A percentile compares a stretch with the other conserved stretches of the same genome.
Conservation (phyloP, 169 alveolate genomes). For the Plasmodium billcollinsi region DNA sequence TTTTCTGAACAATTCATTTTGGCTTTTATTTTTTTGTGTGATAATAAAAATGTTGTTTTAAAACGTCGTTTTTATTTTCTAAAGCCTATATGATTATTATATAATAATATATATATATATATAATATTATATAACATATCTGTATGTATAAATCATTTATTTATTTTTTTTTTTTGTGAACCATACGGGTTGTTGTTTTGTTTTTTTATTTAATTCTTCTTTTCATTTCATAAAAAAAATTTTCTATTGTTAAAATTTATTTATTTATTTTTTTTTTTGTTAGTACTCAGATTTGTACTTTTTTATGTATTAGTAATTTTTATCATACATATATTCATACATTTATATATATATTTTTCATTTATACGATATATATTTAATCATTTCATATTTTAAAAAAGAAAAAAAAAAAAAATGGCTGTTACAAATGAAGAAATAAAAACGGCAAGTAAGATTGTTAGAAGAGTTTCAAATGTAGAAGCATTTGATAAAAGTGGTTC, state of each 20-base stretch:
- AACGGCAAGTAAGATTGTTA: conserved; percentile 73
- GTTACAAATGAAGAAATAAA: conserved; percentile 72
- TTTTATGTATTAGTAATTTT: conserved; percentile 6
- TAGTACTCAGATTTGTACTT: conserved; percentile 32
- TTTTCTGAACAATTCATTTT: conserved; percentile 1
- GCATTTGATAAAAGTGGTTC: conserved; percentile 74
- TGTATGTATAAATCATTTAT: too few relatives aligned
- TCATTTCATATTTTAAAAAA: background rate
- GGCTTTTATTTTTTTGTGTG: conserved; percentile 28
- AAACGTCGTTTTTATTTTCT: conserved; percentile 2
- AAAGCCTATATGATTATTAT: background rate
- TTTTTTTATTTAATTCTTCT: conserved; percentile 28
- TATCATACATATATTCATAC: conserved; percentile 14
- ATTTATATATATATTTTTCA: conserved; percentile 7
- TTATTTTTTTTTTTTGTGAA: too few relatives aligned
- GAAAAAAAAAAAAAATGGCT: conserved; percentile 41
- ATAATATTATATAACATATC: too few relatives aligned
- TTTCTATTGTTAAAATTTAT: conserved; percentile 9
- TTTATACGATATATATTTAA: background rate
- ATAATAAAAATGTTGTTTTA: conserved; percentile 49
- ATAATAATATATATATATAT: too few relatives aligned
- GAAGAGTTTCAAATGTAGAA: conserved; percentile 65
- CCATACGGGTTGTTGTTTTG: conserved; percentile 10
- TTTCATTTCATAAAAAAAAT: background rate
- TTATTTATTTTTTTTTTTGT: conserved; percentile 10